Evolutionary conservation across 139 green algal species (phyloP).

Genomic region (Chlorella sp.): DNA sequence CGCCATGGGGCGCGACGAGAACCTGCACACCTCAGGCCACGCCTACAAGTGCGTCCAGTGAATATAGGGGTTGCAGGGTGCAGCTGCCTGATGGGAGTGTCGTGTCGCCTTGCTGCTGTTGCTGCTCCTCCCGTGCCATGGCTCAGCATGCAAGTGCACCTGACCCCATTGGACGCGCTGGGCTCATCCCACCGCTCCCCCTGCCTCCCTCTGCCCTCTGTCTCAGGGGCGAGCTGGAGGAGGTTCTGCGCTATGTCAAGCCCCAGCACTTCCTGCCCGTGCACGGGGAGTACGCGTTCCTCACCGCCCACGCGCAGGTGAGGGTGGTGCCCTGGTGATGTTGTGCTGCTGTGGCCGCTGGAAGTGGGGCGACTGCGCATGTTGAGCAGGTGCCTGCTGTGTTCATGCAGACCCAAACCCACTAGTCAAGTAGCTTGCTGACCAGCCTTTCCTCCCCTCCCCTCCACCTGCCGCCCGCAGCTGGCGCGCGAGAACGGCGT

Average conservation of each 20-base stretch:
- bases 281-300: slow-evolving; percentile 97
- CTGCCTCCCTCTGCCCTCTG: not conserved
- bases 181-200: too few relatives aligned
- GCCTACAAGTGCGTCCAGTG: slow-evolving; percentile 87
- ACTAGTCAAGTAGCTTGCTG: too few relatives aligned
- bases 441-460: too few relatives aligned
- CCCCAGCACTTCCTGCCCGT: slow-evolving; percentile 99
- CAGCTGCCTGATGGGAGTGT: too few relatives aligned
- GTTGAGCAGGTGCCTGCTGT: too few relatives aligned
- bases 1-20: slow-evolving; percentile 75
- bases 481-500: slow-evolving; percentile 57
- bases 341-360: not conserved
- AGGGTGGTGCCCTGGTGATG: too few relatives aligned
- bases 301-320: slow-evolving; percentile 92
- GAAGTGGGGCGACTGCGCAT: not conserved
- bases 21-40: slow-evolving; percentile 90
- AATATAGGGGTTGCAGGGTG: too few relatives aligned
- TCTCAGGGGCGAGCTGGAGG: slow-evolving; percentile 81
- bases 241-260: slow-evolving; percentile 91
- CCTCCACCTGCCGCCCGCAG: slow-evolving; percentile 7
- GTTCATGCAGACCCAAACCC: too few relatives aligned
- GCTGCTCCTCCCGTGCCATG: too few relatives aligned
- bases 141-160: too few relatives aligned
- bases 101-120: too few relatives aligned
- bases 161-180: too few relatives aligned